Conservation (phyloP, 345 rosid species). For the Diplotaxis tenuifolia region DNA sequence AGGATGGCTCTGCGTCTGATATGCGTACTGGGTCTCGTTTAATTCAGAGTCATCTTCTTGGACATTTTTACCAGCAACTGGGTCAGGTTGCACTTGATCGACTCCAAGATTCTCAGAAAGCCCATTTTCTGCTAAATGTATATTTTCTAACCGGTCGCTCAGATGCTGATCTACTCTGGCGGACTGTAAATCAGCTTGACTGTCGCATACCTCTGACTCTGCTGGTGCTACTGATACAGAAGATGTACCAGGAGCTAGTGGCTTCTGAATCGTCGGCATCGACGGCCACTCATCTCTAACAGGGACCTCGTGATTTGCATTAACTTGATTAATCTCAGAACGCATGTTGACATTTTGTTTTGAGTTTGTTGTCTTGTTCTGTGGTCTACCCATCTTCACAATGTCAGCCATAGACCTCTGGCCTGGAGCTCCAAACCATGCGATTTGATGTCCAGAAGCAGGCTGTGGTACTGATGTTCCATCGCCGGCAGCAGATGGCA, state of each 20-base stretch:
- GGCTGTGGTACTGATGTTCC: conserved; percentile 51
- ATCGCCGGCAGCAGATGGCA: conserved; percentile 43
- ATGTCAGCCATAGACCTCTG: conserved; percentile 95
- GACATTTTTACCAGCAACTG: conserved; percentile 54
- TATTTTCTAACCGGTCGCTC: conserved; percentile 52
- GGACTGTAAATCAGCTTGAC: conserved; percentile 51
- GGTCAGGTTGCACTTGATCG: conserved; percentile 49
- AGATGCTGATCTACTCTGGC: conserved; percentile 53
- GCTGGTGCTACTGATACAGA: conserved; percentile 50
- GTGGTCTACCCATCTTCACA: conserved; percentile 97
- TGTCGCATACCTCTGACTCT: conserved; percentile 51
- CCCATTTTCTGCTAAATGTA: conserved; percentile 51
- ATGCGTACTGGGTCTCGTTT: conserved; percentile 52
- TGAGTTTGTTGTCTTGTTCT: conserved; percentile 42
- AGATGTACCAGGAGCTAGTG: conserved; percentile 44
- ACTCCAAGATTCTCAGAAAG: conserved; percentile 42
- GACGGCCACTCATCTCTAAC: conserved; percentile 61
- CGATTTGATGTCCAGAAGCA: conserved; percentile 63
- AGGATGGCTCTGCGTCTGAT: conserved; percentile 55
- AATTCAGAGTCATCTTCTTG: conserved; percentile 56
- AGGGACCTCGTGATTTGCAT: conserved; percentile 46
- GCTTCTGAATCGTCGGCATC: conserved; percentile 63
- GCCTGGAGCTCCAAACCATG: conserved; percentile 78
- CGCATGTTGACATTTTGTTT: conserved; percentile 16
- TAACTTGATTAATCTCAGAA: conserved; percentile 39